Conservation (phyloP, 164 flowering plant species). For the Dillenia turbinata region DNA sequence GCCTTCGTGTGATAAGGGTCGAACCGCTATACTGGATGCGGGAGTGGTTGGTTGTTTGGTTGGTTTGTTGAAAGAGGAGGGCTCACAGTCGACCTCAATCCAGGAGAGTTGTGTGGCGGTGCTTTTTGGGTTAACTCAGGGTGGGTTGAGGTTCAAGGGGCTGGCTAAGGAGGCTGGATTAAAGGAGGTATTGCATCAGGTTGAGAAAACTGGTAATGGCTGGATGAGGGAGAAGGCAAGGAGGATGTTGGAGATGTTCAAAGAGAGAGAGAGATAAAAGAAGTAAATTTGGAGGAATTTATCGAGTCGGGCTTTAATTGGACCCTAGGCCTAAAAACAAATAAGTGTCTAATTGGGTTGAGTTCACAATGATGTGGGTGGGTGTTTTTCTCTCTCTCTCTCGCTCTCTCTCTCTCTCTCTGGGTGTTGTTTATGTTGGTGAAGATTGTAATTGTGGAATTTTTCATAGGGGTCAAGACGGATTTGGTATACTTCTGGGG, state of each 20-base stretch:
- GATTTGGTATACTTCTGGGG: too few relatives aligned
- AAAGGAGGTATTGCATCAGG: slow-evolving; percentile 60
- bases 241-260: slow-evolving; percentile 57
- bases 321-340: too few relatives aligned
- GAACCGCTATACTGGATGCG: slow-evolving; percentile 78
- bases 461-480: too few relatives aligned
- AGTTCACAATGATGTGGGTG: too few relatives aligned
- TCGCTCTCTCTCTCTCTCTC: too few relatives aligned
- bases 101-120: slow-evolving; percentile 79
- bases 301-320: slow-evolving; percentile 23
- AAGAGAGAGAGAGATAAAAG: slow-evolving; percentile 37
- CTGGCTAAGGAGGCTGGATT: slow-evolving; percentile 76
- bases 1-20: slow-evolving; percentile 67
- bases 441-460: too few relatives aligned
- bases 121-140: slow-evolving; percentile 63
- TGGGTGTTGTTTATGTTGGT: too few relatives aligned
- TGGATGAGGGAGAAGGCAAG: slow-evolving; percentile 63
- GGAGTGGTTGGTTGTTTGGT: slow-evolving; percentile 68
- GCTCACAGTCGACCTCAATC: slow-evolving; percentile 34
- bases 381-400: too few relatives aligned
- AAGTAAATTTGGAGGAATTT: slow-evolving; percentile 31
- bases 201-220: slow-evolving; percentile 62
- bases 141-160: slow-evolving; percentile 74
- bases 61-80: slow-evolving; percentile 36
- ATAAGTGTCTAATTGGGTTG: too few relatives aligned